A percentile compares a stretch with the other conserved stretches of the same genome.
These are phyloP conservation scores for Neurospora sp. DNA, from an alignment of 495 filamentous ascomycete genomes.

Conservation along the genomic window DNA sequence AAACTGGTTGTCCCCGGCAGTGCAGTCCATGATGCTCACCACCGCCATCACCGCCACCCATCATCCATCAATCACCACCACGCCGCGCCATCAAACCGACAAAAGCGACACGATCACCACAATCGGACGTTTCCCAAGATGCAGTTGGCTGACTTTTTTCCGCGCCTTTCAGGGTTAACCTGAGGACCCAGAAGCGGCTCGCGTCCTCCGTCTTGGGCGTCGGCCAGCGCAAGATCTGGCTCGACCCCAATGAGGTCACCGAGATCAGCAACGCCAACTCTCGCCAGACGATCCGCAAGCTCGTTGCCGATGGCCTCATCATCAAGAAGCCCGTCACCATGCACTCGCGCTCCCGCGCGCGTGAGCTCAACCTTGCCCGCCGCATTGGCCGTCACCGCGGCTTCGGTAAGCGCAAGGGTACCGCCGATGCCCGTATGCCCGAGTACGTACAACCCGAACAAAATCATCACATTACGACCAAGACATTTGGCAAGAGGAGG, in stretches of 20 bases:
- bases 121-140: background rate
- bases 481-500: constrained; percentile 3
- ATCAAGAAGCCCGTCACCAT: constrained; percentile 99
- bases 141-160: constrained; percentile 25
- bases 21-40: constrained; percentile 2
- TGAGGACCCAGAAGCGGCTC: constrained; percentile 99
- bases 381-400: constrained; percentile 92
- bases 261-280: constrained; percentile 99
- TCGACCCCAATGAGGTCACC: constrained; percentile 98
- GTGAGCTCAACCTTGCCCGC: constrained; percentile 80
- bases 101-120: background rate
- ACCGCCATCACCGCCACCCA: constrained; percentile 1
- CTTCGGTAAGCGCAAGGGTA: constrained; percentile 99
- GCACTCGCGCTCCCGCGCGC: constrained; percentile 94
- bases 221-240: constrained; percentile 99
- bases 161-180: constrained; percentile 73
- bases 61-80: constrained; percentile 4
- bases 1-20: background rate
- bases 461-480: background rate
- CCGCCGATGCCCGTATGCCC: constrained; percentile 98
- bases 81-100: constrained; percentile 1
- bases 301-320: constrained; percentile 99
- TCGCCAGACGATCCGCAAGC: constrained; percentile 99
- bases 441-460: constrained; percentile 50
- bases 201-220: constrained; percentile 95